These are phyloP conservation scores for Potentilla sterilis DNA, from an alignment of 306 rosid genomes.

Conservation along the genomic window DNA sequence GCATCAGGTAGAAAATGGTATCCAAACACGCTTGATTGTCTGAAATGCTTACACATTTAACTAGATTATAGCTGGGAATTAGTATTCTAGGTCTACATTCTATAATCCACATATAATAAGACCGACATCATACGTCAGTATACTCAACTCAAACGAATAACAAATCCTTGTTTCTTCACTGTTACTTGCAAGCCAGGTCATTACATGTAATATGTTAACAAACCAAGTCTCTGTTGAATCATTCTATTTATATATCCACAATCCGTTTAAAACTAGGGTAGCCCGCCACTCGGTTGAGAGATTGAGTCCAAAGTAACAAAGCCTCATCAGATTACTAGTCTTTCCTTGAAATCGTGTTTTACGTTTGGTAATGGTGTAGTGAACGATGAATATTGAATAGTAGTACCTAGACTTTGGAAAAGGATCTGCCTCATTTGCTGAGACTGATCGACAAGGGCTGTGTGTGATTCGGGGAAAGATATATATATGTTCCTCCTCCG, in stretches of 20 bases:
- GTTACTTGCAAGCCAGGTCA: constrained; percentile 1
- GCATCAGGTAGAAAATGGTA: background rate
- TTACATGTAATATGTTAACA: background rate
- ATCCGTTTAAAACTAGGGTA: background rate
- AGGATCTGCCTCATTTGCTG: too few relatives aligned
- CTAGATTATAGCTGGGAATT: background rate
- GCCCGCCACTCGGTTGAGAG: background rate
- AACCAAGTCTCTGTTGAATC: background rate
- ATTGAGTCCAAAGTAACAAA: background rate
- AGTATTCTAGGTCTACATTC: background rate
- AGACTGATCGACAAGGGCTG: too few relatives aligned
- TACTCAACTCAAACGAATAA: background rate
- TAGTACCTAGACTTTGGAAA: too few relatives aligned
- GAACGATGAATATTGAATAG: too few relatives aligned
- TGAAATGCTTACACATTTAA: background rate
- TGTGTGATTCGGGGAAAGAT: too few relatives aligned
- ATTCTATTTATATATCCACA: background rate
- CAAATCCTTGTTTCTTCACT: background rate
- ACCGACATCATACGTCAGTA: background rate
- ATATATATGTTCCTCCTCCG: too few relatives aligned
- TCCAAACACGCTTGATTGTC: background rate
- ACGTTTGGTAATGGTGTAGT: background rate
- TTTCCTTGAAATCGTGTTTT: background rate
- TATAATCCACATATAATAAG: background rate
- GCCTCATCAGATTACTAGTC: background rate